Percentiles rank a stretch among this genome's conserved stretches.
phyloP scores from a whole-genome alignment of 2,329 filamentous ascomycete genomes.

The Aspergillus ruber region DNA sequence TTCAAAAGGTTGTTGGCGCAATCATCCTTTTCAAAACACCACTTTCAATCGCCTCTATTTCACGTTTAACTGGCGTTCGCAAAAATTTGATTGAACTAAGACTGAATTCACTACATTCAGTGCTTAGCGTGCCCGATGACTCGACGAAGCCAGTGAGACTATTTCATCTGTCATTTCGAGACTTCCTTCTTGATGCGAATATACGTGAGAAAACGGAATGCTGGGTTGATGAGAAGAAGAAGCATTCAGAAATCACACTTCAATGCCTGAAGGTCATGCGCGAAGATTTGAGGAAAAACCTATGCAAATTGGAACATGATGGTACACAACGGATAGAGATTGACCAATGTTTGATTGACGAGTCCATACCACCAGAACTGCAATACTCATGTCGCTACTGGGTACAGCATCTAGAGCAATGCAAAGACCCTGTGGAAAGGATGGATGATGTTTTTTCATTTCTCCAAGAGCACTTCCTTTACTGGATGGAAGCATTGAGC shows the following conservation, averaged over 20 bases:
- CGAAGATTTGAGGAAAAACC: slow-evolving; percentile 6
- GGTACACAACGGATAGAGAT: slow-evolving; percentile 7
- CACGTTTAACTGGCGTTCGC: slow-evolving; percentile 5
- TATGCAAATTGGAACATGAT: slow-evolving; percentile 6
- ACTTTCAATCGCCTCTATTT: slow-evolving; percentile 12
- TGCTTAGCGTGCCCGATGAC: slow-evolving; percentile 11
- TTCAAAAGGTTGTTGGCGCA: slow-evolving; percentile 15
- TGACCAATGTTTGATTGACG: slow-evolving; percentile 6
- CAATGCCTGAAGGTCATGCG: slow-evolving; percentile 19
- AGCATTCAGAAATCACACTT: slow-evolving; percentile 20
- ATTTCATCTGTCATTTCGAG: slow-evolving; percentile 26
- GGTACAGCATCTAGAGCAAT: slow-evolving; percentile 16
- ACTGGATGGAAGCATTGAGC: slow-evolving; percentile 21
- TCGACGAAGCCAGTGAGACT: slow-evolving; percentile 10
- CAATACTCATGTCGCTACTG: too few species aligned
- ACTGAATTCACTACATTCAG: slow-evolving; percentile 14
- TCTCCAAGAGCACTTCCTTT: slow-evolving; percentile 15
- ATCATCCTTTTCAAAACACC: slow-evolving; percentile 17
- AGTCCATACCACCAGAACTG: slow-evolving; percentile 12
- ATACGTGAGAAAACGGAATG: too few species aligned
- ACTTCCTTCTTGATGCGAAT: slow-evolving; percentile 27
- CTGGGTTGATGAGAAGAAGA: slow-evolving; percentile 25
- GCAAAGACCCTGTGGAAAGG: slow-evolving; percentile 2
- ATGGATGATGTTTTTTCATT: slow-evolving; percentile 8
- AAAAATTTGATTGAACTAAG: slow-evolving; percentile 3